These are phyloP conservation scores for Fusarium coffeatum DNA, from an alignment of 2,329 filamentous ascomycete genomes.

Conservation along the genomic window DNA sequence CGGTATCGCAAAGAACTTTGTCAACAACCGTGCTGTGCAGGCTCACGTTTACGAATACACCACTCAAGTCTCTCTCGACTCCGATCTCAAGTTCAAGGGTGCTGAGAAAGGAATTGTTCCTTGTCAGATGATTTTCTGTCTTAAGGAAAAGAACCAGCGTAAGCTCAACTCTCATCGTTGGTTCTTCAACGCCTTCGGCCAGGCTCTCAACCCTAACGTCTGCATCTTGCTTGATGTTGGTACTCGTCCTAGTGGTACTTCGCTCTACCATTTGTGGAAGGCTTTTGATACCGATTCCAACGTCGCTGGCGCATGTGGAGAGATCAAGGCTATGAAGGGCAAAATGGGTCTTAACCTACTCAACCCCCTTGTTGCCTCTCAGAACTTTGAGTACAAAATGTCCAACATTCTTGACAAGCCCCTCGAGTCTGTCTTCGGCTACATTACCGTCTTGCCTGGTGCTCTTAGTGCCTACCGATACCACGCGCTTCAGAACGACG, in stretches of 20 bases:
- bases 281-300: constrained; percentile 98
- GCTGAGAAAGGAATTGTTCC: constrained; percentile 99
- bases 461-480: constrained; percentile 96
- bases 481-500: constrained; percentile 95
- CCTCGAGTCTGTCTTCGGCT: constrained; percentile 95
- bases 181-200: constrained; percentile 99
- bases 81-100: constrained; percentile 97
- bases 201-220: constrained; percentile 91
- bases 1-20: constrained; percentile 97
- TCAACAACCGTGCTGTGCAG: constrained; percentile 95
- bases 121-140: constrained; percentile 97
- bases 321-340: constrained; percentile 97
- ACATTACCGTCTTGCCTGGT: constrained; percentile 96
- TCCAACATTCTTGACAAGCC: constrained; percentile 99
- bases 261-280: constrained; percentile 98
- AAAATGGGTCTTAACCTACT: constrained; percentile 83
- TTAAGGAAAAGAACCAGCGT: constrained; percentile 97
- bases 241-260: constrained; percentile 87
- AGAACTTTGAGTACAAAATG: constrained; percentile 99
- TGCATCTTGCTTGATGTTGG: constrained; percentile 98
- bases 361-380: constrained; percentile 94
- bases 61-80: constrained; percentile 94
- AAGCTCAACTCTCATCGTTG: constrained; percentile 98
- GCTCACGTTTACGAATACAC: constrained; percentile 99
- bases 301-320: constrained; percentile 94